Evolutionary conservation across 1,284 basidiomycete genomes (phyloP).

Genomic region (Cutaneotrichosporon cyanovorans): DNA sequence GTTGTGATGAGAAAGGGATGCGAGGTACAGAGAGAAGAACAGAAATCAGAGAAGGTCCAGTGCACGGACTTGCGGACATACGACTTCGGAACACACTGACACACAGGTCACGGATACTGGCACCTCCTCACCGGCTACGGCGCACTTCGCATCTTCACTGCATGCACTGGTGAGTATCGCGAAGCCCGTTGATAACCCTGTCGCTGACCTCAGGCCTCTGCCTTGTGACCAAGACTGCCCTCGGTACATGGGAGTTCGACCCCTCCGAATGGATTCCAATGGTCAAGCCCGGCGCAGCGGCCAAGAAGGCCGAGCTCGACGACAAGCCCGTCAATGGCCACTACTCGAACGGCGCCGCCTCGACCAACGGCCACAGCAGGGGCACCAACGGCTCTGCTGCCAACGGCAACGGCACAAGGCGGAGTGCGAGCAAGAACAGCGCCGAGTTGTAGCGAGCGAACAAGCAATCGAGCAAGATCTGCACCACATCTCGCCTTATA

Average conservation of each 20-base stretch:
- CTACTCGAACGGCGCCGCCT: not conserved
- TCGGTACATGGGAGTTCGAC: conserved; percentile 24
- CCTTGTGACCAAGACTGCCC: conserved; percentile 27
- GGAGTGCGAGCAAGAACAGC: no score
- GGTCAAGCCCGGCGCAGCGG: conserved; percentile 11
- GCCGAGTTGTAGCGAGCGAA: no score
- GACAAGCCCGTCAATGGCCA: not conserved
- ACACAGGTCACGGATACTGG: conserved; percentile 49
- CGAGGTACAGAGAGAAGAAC: no score
- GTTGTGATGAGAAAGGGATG: no score
- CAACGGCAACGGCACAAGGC: no score
- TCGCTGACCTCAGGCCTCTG: conserved; percentile 22
- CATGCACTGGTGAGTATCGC: conserved; percentile 36
- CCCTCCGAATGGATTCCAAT: conserved; percentile 19
- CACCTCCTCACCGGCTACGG: conserved; percentile 51
- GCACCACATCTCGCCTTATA: no score
- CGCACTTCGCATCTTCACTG: conserved; percentile 45
- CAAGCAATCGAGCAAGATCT: no score
- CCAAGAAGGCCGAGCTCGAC: not conserved
- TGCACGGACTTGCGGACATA: no score
- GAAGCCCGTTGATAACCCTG: not conserved
- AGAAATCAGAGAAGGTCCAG: no score
- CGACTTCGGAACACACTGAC: conserved; percentile 4
- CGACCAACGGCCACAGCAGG: not conserved
- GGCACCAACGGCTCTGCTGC: no score